These are phyloP conservation scores for Wickerhamomyces bovis DNA, from an alignment of 805 yeast species.

Conservation along the genomic window DNA sequence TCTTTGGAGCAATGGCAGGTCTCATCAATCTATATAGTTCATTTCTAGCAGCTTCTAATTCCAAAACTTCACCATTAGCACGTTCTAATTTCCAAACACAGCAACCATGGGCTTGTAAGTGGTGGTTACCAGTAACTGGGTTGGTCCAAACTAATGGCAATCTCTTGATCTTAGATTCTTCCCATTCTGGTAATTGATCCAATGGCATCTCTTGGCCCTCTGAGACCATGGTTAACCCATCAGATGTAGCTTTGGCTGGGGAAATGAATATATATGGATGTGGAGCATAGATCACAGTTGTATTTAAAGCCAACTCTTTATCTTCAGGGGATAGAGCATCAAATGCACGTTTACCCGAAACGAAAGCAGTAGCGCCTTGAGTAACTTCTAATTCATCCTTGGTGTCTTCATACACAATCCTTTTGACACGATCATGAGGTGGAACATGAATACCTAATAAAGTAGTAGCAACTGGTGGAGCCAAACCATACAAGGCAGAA, in stretches of 20 bases:
- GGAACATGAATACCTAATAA: conserved; percentile 81
- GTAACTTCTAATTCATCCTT: conserved; percentile 60
- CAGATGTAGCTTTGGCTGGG: conserved; percentile 74
- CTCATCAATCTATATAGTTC: conserved; percentile 72
- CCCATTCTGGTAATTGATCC: conserved; percentile 78
- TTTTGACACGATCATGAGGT: conserved; percentile 53
- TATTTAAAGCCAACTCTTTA: conserved; percentile 63
- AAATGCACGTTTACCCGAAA: conserved; percentile 78
- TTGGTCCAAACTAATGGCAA: conserved; percentile 91
- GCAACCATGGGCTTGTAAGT: conserved; percentile 84
- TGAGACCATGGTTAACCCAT: conserved; percentile 79
- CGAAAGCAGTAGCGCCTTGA: conserved; percentile 88
- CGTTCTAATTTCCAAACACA: conserved; percentile 63
- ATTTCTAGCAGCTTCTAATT: conserved; percentile 67
- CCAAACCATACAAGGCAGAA: conserved; percentile 77
- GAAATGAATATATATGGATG: conserved; percentile 87
- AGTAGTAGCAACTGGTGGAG: conserved; percentile 85
- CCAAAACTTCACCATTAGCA: conserved; percentile 53
- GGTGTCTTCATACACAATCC: conserved; percentile 59
- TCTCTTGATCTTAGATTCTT: conserved; percentile 64
- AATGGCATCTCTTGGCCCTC: conserved; percentile 68
- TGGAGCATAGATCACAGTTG: conserved; percentile 86
- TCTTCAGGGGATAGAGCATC: conserved; percentile 61
- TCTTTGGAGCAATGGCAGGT: conserved; percentile 72
- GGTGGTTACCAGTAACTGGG: conserved; percentile 78